A percentile compares a stretch with the other conserved stretches of the same genome.
These are phyloP conservation scores for Euphorbia pulcherrima DNA, from an alignment of 345 rosid genomes.

Conservation along the genomic window DNA sequence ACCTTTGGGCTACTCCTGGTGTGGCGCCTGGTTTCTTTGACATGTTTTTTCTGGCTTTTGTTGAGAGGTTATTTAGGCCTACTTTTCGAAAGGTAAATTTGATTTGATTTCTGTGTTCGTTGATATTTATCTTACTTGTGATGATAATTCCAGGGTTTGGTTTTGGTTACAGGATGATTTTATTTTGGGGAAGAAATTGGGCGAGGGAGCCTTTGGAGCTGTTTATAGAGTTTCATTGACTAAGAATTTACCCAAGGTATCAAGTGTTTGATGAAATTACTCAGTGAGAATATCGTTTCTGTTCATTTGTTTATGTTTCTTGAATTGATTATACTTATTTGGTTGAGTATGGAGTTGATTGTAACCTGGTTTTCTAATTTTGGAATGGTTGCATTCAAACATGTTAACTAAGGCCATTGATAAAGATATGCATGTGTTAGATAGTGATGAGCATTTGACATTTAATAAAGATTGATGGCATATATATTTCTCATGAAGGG, in stretches of 20 bases:
- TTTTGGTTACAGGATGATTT: conserved; percentile 71
- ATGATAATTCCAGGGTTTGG: background rate
- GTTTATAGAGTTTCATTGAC: conserved; percentile 68
- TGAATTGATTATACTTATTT: conserved; percentile 8
- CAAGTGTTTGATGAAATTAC: conserved; percentile 17
- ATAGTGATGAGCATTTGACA: no score
- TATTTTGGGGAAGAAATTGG: conserved; percentile 89
- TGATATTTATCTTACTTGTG: conserved; percentile 7
- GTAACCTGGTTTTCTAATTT: background rate
- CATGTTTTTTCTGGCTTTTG: conserved; percentile 92
- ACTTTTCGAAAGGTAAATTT: conserved; percentile 61
- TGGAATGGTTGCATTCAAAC: background rate
- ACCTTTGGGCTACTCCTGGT: conserved; percentile 98
- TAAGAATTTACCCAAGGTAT: conserved; percentile 65
- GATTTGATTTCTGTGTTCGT: background rate
- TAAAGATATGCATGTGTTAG: background rate
- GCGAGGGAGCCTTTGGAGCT: conserved; percentile 94
- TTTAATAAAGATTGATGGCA: no score
- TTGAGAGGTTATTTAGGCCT: conserved; percentile 75
- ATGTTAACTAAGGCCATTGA: background rate
- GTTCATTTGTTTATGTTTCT: background rate
- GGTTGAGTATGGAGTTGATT: background rate
- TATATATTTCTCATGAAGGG: no score
- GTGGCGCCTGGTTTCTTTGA: conserved; percentile 98
- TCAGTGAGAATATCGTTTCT: background rate